Evolutionary conservation across 169 alveolate genomes (phyloP).

Genomic region (Amoebophrya sp.): DNA sequence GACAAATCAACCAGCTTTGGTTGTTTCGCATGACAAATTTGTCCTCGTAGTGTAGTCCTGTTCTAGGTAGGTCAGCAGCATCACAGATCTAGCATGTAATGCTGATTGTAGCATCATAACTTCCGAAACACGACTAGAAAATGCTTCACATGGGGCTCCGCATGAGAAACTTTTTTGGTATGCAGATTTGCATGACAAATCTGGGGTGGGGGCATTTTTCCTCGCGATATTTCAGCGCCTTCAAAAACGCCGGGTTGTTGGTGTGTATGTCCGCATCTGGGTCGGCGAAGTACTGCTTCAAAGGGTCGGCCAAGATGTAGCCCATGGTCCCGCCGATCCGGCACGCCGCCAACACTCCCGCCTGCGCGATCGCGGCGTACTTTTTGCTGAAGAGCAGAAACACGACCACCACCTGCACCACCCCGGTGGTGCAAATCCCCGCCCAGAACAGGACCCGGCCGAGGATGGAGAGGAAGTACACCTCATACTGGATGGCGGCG

Average conservation of each 20-base stretch:
- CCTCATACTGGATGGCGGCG: not conserved
- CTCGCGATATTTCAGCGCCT: no score
- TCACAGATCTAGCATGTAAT: no score
- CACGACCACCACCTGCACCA: not conserved
- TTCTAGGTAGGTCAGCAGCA: no score
- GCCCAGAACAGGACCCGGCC: constrained; percentile 12
- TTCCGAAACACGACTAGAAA: no score
- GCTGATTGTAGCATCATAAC: no score
- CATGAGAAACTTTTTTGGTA: no score
- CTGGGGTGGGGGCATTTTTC: no score
- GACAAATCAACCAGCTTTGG: no score
- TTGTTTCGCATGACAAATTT: no score
- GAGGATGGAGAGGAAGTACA: not conserved
- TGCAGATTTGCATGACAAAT: no score
- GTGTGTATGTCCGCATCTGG: not conserved
- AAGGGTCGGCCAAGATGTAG: not conserved
- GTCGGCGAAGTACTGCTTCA: not conserved
- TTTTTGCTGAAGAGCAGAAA: constrained; percentile 24
- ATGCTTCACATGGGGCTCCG: no score
- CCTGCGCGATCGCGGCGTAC: constrained; percentile 22
- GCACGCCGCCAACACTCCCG: constrained; percentile 7
- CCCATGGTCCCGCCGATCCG: not conserved
- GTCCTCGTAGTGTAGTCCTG: no score
- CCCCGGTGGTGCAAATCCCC: not conserved
- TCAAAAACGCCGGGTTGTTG: not conserved